A percentile compares a stretch with the other conserved stretches of the same genome.
Conservation (phyloP, 768 basidiomycete genomes). For the Collybiopsis confluens region DNA sequence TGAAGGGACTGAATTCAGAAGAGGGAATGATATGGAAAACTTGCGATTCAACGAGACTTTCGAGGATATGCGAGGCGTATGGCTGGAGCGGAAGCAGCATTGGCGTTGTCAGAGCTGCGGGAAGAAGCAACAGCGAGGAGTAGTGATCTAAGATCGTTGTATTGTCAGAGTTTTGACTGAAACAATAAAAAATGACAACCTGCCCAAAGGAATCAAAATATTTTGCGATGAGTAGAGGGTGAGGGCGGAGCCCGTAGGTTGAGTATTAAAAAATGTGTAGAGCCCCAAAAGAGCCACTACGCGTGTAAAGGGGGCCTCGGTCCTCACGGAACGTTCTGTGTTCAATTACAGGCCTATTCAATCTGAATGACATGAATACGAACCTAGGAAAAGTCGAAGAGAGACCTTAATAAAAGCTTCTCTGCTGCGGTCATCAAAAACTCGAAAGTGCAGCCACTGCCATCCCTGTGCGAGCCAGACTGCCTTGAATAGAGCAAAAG, state of each 20-base stretch:
- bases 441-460: constrained; percentile 73
- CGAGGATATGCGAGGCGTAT: constrained; percentile 46
- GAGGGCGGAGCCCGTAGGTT: constrained; percentile 53
- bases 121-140: constrained; percentile 42
- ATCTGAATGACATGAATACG: not conserved
- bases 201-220: constrained; percentile 61
- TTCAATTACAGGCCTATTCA: not conserved
- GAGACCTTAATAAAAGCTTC: constrained; percentile 58
- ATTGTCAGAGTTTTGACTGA: not conserved
- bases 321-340: constrained; percentile 50
- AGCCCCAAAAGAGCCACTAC: constrained; percentile 62
- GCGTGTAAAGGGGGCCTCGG: constrained; percentile 50
- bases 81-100: constrained; percentile 44
- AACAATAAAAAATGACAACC: constrained; percentile 14
- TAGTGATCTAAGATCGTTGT: constrained; percentile 47
- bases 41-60: constrained; percentile 39
- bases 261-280: constrained; percentile 68
- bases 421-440: constrained; percentile 63
- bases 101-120: constrained; percentile 36
- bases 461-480: constrained; percentile 69
- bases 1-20: constrained; percentile 44
- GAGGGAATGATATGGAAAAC: constrained; percentile 61
- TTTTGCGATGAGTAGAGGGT: constrained; percentile 45
- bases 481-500: constrained; percentile 68
- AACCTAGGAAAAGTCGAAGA: constrained; percentile 65